Conservation (phyloP, 176 grass and related monocot species). For the Carex scoparia region DNA sequence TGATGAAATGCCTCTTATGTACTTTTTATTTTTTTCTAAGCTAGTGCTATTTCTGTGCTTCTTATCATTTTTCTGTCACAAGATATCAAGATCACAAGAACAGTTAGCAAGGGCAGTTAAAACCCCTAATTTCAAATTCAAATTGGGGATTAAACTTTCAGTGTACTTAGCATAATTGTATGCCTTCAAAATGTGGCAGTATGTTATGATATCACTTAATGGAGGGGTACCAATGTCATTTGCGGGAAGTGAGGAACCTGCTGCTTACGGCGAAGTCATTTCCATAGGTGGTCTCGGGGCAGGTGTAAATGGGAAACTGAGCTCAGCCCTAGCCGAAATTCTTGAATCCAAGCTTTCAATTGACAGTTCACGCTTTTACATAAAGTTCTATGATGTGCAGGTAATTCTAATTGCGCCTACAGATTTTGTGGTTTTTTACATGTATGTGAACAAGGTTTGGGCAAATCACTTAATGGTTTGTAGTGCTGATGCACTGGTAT, state of each 20-base stretch:
- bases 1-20: conserved; percentile 7
- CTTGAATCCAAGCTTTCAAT: conserved; percentile 42
- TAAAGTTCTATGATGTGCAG: conserved; percentile 53
- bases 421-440: neutral
- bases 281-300: conserved; percentile 40
- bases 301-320: conserved; percentile 40
- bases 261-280: conserved; percentile 43
- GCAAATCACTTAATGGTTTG: neutral
- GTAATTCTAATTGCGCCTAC: neutral
- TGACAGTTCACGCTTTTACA: conserved; percentile 35
- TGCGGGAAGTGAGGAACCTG: conserved; percentile 36
- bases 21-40: neutral
- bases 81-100: neutral
- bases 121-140: neutral
- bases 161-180: neutral
- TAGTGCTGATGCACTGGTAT: neutral
- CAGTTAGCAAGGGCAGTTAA: neutral
- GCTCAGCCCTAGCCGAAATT: conserved; percentile 32
- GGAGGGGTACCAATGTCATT: conserved; percentile 43
- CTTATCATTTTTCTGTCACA: neutral
- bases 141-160: neutral
- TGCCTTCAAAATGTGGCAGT: conserved; percentile 22
- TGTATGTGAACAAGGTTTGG: neutral
- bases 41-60: neutral
- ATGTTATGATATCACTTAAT: conserved; percentile 49